Evolutionary conservation across 1,284 basidiomycete genomes (phyloP).

Genomic region (Ustilago sp.): DNA sequence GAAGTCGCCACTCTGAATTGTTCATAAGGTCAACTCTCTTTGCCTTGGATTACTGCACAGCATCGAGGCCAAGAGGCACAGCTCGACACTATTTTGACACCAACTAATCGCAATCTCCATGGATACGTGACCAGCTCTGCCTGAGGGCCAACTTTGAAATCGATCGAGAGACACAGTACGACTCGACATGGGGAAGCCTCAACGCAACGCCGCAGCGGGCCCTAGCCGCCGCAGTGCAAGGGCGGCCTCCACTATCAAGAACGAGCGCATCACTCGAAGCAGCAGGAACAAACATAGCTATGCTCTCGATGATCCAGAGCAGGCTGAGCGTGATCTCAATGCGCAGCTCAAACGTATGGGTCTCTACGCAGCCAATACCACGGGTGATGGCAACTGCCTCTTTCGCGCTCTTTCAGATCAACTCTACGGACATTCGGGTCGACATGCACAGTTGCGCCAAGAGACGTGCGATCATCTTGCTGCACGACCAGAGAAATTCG

Average conservation of each 20-base stretch:
- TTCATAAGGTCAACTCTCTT: not conserved
- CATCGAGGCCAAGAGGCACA: not conserved
- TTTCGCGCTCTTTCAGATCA: slow-evolving; percentile 72
- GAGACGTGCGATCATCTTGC: slow-evolving; percentile 83
- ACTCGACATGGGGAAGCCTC: slow-evolving; percentile 38
- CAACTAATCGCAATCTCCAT: slow-evolving; percentile 1
- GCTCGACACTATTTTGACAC: not conserved
- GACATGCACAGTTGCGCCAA: slow-evolving; percentile 78
- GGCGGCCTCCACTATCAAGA: slow-evolving; percentile 43
- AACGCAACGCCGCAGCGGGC: slow-evolving; percentile 36
- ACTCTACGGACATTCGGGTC: slow-evolving; percentile 79
- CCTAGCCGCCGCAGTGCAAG: slow-evolving; percentile 41
- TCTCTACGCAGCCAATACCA: slow-evolving; percentile 66
- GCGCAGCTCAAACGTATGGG: slow-evolving; percentile 63
- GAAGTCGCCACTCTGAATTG: not conserved
- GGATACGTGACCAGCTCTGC: slow-evolving; percentile 4
- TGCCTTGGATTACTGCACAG: too few relatives aligned
- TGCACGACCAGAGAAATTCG: slow-evolving; percentile 78
- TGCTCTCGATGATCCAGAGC: slow-evolving; percentile 61
- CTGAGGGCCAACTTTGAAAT: not conserved
- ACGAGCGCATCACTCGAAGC: slow-evolving; percentile 52
- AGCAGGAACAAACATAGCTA: slow-evolving; percentile 48
- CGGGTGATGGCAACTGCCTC: slow-evolving; percentile 68
- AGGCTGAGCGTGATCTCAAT: slow-evolving; percentile 61
- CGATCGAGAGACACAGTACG: not conserved